Percentiles rank a stretch among this genome's conserved stretches.
Evolutionary conservation across 2,329 filamentous ascomycete genomes (phyloP).

Genomic region (Fusarium cicatricum): DNA sequence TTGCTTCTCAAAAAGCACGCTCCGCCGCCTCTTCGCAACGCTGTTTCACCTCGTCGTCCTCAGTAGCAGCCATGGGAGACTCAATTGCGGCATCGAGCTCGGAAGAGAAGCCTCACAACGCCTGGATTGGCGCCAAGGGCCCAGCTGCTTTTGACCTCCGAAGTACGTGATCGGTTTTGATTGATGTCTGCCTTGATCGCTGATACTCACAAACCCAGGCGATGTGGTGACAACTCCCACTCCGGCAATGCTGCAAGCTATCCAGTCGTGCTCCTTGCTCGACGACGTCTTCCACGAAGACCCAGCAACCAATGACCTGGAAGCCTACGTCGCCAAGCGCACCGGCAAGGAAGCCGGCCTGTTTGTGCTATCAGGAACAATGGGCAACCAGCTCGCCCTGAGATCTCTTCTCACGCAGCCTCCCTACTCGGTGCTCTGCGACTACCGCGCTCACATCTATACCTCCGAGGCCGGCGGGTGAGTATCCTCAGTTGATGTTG

Average conservation of each 20-base stretch:
- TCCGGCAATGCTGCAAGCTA: conserved; percentile 80
- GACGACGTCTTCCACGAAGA: conserved; percentile 90
- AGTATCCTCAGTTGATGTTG: conserved; percentile 22
- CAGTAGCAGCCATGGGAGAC: conserved; percentile 25
- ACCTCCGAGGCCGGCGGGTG: conserved; percentile 70
- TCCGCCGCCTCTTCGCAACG: background rate
- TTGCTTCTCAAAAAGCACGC: background rate
- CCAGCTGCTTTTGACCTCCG: conserved; percentile 51
- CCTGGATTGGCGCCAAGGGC: conserved; percentile 51
- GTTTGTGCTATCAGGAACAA: conserved; percentile 88
- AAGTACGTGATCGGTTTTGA: conserved; percentile 44
- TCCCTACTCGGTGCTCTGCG: conserved; percentile 81
- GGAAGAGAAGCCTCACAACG: conserved; percentile 35
- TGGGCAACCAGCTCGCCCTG: conserved; percentile 90
- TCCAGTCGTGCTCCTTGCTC: conserved; percentile 75
- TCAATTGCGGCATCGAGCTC: conserved; percentile 1
- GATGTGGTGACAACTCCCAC: conserved; percentile 77
- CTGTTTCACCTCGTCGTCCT: conserved; percentile 21
- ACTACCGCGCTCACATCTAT: conserved; percentile 80
- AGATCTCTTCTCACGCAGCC: conserved; percentile 80
- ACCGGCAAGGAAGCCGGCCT: conserved; percentile 79
- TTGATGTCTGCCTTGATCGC: background rate
- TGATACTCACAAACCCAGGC: conserved; percentile 42
- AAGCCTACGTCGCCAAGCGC: conserved; percentile 76
- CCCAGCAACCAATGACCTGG: conserved; percentile 77